Evolutionary conservation across 495 filamentous ascomycete genomes (phyloP).

Genomic region (Penicillium pancosmium): DNA sequence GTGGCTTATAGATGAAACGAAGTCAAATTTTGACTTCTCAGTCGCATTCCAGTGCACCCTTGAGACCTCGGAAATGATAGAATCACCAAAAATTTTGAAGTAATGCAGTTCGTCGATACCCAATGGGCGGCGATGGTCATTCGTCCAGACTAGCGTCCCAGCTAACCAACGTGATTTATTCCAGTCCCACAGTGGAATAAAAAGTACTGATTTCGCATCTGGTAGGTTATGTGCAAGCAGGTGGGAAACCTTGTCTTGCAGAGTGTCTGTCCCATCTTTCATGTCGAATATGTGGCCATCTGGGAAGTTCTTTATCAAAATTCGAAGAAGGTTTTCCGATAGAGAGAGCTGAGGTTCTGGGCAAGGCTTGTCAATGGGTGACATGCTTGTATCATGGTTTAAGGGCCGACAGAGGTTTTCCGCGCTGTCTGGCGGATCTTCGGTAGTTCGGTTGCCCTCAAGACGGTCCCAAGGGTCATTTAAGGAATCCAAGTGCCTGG

Average conservation of each 20-base stretch:
- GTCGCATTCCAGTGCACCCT: constrained; percentile 50
- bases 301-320: constrained; percentile 1
- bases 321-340: background rate
- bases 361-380: background rate
- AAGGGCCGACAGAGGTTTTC: background rate
- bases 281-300: background rate
- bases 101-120: constrained; percentile 52
- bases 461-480: background rate
- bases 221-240: constrained; percentile 23
- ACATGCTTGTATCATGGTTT: background rate
- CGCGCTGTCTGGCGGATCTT: background rate
- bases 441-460: background rate
- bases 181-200: constrained; percentile 65
- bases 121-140: constrained; percentile 44
- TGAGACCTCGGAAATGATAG: constrained; percentile 61
- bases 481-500: background rate
- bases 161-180: constrained; percentile 64
- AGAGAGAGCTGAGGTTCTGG: background rate
- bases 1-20: constrained; percentile 73
- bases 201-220: constrained; percentile 54
- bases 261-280: background rate
- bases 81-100: constrained; percentile 61
- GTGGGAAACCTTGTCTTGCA: background rate
- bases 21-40: constrained; percentile 65
- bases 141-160: constrained; percentile 60